Conservation (phyloP, 1,139 yeast species). For the Taiozyma onychis region DNA sequence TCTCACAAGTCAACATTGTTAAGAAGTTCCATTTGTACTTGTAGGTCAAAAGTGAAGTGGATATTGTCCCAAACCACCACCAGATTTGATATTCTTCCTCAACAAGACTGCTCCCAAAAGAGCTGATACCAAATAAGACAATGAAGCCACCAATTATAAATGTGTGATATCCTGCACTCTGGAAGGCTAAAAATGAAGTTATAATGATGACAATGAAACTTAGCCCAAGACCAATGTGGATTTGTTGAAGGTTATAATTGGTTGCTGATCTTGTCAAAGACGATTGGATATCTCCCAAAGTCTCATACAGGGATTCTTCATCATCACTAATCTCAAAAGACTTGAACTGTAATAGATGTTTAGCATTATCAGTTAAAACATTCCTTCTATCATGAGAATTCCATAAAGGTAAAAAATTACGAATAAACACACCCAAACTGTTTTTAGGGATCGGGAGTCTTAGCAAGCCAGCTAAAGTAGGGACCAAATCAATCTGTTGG, state of each 20-base stretch:
- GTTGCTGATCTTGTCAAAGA: constrained; percentile 63
- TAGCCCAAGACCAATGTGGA: constrained; percentile 42
- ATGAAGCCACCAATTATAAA: constrained; percentile 32
- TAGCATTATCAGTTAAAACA: constrained; percentile 51
- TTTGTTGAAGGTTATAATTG: constrained; percentile 54
- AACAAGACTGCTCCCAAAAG: constrained; percentile 88
- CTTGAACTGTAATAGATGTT: constrained; percentile 44
- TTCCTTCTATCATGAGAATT: constrained; percentile 30
- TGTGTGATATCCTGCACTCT: constrained; percentile 10
- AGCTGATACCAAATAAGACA: constrained; percentile 46
- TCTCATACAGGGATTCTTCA: constrained; percentile 25
- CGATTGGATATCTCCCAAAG: constrained; percentile 47
- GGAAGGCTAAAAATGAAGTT: constrained; percentile 17
- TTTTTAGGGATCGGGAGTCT: constrained; percentile 84
- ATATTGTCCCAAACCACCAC: constrained; percentile 67
- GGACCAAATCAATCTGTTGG: constrained; percentile 85
- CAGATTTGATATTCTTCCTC: constrained; percentile 97
- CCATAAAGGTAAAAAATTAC: constrained; percentile 53
- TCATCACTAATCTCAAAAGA: constrained; percentile 6
- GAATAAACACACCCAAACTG: constrained; percentile 69
- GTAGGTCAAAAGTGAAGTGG: constrained; percentile 17
- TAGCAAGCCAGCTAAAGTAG: constrained; percentile 69
- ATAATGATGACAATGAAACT: constrained; percentile 30
- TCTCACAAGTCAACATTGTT: constrained; percentile 36
- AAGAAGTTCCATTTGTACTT: constrained; percentile 23